Base-by-base conservation (phyloP, 495 filamentous ascomycete genomes). In the Neurospora sp. region DNA sequence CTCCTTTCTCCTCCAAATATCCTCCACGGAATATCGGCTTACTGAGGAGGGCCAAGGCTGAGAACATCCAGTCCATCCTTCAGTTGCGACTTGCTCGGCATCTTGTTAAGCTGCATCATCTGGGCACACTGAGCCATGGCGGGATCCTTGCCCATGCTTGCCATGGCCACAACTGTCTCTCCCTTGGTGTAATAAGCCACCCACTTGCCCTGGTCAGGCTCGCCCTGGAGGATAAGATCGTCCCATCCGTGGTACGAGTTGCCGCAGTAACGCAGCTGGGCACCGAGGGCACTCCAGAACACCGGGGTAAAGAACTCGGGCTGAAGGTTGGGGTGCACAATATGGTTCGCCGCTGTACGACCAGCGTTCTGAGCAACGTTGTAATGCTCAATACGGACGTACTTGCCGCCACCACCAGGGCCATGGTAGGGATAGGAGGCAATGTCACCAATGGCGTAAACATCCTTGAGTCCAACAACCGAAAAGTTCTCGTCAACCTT, bases 321-420 rank as follows among this genome's bases (percentile, higher is more conserved):
- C 76, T 82, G 84, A 14, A 86, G 76, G 75, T 82, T 79, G 39
- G 89, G 86, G 72, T 90, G 86, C 42, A 87, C 84, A 72, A 99
- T 97, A 73, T 91, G 86, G 71, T 84, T 82, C 5, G 93, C 96
- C 7, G 90, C 96, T 31, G 85, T 83, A 20, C 95, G 91, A 5
- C 96, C 96, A 5, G 91, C 83, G 75, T 98, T 98, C 81, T 98
- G 96, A 3, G 96, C 96, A 3, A 99, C 96, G 80, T 98, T 94
- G 95, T 94, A 99, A 80, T 99, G 96, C 84, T 99, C 96, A 80
- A 97, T 97, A 71, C 93, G 84, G 6, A 84, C 87, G 37, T 84
- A 84, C 5, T 83, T 85, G 70, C 93, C 91, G 73, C 90, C 83
- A 2, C 91, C 88, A n/a, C 93, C 93, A 0, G 95, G 94, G 2